Evolutionary conservation across 371 early-diverging fungal genomes (phyloP).

Genomic region (Parasitella parasitica): DNA sequence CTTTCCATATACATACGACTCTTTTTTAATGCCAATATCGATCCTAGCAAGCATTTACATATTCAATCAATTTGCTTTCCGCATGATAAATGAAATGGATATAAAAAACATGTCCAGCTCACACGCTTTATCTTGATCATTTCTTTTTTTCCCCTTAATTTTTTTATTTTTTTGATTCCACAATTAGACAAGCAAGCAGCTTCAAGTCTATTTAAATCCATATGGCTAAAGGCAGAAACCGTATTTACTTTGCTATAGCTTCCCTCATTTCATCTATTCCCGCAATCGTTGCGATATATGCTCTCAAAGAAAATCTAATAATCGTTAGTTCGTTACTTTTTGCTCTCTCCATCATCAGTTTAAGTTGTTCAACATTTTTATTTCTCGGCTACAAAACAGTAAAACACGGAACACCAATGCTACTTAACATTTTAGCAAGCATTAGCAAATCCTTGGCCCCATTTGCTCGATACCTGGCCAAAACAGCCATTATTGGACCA

Average conservation of each 20-base stretch:
- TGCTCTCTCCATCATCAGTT: constrained; percentile 23
- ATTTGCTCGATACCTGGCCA: constrained; percentile 21
- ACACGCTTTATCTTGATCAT: neutral
- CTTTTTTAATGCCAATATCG: no score
- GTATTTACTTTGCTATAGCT: constrained; percentile 31
- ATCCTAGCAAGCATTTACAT: neutral
- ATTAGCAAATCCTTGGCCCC: constrained; percentile 27
- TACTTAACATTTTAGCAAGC: constrained; percentile 19
- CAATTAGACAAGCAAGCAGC: neutral
- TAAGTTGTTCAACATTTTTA: constrained; percentile 25
- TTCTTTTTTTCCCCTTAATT: neutral
- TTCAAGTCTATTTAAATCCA: neutral
- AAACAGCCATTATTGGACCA: constrained; percentile 25
- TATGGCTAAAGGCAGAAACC: constrained; percentile 28
- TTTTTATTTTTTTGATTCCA: no score
- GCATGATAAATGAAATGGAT: neutral
- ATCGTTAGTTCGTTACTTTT: constrained; percentile 20
- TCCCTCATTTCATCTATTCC: constrained; percentile 28
- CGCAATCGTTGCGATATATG: constrained; percentile 26
- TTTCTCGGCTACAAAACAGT: constrained; percentile 38
- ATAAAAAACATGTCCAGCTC: neutral
- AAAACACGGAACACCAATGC: constrained; percentile 35
- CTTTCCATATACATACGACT: no score
- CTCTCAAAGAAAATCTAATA: constrained; percentile 8
- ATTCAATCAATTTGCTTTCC: neutral